Evolutionary conservation across 2,329 filamentous ascomycete species (phyloP), one percentile per base, ranked within the genome.

Genomic region (Curvularia verruculosa): DNA sequence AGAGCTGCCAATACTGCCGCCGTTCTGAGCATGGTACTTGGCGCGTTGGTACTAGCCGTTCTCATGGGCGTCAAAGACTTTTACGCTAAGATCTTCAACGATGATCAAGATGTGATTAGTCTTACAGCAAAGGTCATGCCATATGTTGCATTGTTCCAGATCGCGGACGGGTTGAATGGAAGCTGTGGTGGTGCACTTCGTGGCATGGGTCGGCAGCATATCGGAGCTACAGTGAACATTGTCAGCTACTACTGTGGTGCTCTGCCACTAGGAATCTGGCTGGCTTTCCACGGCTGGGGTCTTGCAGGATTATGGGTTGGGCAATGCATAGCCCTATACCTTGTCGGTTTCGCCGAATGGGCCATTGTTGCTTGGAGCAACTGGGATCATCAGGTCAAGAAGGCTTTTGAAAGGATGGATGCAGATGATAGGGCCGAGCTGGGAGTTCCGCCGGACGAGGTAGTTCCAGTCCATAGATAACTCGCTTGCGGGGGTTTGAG

Each of bases 221-320:
- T 96, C 48, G 92, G 92, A 13, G 92, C 91, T 1, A 79, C 87
- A 1, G 91, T 96, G 51, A 96, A 96, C 72, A 81, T 93, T 15
- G 76, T 93, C 18, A 91, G 89, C 71, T 96, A 96, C 75, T 96
- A 96, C 73, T 87, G 87, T 63, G 90, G 89, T 56, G 91, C 91
- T 0, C 74, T 96, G 53, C 92, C 92, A 0, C 79, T 88, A n/a
- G 91, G 92, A 0, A 90, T 96, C 52, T 95, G 86, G 77, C 84
- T 96, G 28, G 91, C 92, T 1, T 95, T 95, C 67, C 86, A 95
- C 69, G 91, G 91, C 18, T 95, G 91, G 91, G 91, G 91, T 0
- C 78, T 96, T 1, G 82, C 83, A 18, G 92, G 92, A 0, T 78
- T 96, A 15, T 96, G 92, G 92, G 80, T 95, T 31, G 92, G 91